Evolutionary conservation across 2,329 filamentous ascomycete genomes (phyloP).

Genomic region (Shiraia bambusicola): DNA sequence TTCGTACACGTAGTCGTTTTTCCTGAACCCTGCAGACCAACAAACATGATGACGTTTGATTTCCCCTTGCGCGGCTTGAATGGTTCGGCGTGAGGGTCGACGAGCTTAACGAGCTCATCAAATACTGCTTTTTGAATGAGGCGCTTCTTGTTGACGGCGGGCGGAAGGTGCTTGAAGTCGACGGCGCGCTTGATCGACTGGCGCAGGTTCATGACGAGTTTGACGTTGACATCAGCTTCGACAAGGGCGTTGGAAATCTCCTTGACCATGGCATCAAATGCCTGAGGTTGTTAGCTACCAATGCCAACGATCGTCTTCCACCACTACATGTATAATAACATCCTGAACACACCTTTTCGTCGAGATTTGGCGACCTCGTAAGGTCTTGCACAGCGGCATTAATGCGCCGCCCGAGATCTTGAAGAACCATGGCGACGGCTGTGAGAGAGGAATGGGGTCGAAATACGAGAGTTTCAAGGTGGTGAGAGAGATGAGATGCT

Average conservation of each 20-base stretch:
- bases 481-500: conserved; percentile 13
- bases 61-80: conserved; percentile 98
- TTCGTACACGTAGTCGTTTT: conserved; percentile 99
- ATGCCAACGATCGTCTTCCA: conserved; percentile 7
- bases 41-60: conserved; percentile 98
- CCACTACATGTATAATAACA: background rate
- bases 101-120: conserved; percentile 91
- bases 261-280: conserved; percentile 97
- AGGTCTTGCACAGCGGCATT: conserved; percentile 94
- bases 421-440: conserved; percentile 77
- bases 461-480: conserved; percentile 3
- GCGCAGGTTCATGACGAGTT: conserved; percentile 84
- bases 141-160: conserved; percentile 96
- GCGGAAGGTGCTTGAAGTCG: conserved; percentile 90
- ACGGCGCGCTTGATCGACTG: conserved; percentile 89
- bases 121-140: conserved; percentile 97
- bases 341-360: conserved; percentile 73
- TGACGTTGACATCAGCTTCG: conserved; percentile 96
- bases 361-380: conserved; percentile 86
- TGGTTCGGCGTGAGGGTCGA: conserved; percentile 90
- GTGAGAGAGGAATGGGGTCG: conserved; percentile 7
- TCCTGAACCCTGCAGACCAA: conserved; percentile 93
- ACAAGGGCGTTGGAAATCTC: conserved; percentile 95
- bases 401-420: conserved; percentile 97
- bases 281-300: conserved; percentile 57